Percentiles rank a stretch among this genome's conserved stretches.
Conservation (phyloP, 176 grass and related monocot species). For the Musa beccarii region DNA sequence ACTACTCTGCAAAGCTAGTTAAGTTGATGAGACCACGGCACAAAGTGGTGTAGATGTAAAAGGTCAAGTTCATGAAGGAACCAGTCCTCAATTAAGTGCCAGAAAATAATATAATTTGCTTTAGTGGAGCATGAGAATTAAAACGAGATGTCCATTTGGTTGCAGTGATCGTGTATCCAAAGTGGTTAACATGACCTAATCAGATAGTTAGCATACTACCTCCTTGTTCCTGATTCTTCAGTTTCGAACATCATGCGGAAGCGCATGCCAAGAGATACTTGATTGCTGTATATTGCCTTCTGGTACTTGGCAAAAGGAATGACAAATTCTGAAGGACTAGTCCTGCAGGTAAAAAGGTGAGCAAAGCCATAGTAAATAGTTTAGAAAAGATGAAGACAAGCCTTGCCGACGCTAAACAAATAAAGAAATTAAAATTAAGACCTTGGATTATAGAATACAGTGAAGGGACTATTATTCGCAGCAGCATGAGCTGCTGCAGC, state of each 20-base stretch:
- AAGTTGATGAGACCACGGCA: background rate
- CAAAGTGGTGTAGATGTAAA: background rate
- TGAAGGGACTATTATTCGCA: conserved; percentile 57
- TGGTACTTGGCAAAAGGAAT: conserved; percentile 82
- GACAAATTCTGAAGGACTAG: conserved; percentile 81
- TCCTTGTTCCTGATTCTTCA: conserved; percentile 69
- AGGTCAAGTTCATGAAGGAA: background rate
- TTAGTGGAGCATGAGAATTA: background rate
- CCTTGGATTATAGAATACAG: conserved; percentile 72
- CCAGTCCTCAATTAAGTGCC: background rate
- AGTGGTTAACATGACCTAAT: background rate
- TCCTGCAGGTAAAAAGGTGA: conserved; percentile 27
- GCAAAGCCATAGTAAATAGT: background rate
- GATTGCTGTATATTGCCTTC: conserved; percentile 55
- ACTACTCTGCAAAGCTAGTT: background rate
- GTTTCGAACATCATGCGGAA: conserved; percentile 92
- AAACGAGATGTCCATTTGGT: background rate
- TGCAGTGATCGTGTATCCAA: conserved; percentile 4
- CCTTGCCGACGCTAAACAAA: background rate
- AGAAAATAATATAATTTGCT: background rate
- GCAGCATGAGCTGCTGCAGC: conserved; percentile 75
- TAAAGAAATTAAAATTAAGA: conserved; percentile 16
- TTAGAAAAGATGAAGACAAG: background rate
- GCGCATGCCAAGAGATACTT: conserved; percentile 68
- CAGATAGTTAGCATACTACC: conserved; percentile 25